Evolutionary conservation across 768 basidiomycete species (phyloP), one percentile per base, ranked within the genome.

Genomic region (Kwoniella newhampshirensis): DNA sequence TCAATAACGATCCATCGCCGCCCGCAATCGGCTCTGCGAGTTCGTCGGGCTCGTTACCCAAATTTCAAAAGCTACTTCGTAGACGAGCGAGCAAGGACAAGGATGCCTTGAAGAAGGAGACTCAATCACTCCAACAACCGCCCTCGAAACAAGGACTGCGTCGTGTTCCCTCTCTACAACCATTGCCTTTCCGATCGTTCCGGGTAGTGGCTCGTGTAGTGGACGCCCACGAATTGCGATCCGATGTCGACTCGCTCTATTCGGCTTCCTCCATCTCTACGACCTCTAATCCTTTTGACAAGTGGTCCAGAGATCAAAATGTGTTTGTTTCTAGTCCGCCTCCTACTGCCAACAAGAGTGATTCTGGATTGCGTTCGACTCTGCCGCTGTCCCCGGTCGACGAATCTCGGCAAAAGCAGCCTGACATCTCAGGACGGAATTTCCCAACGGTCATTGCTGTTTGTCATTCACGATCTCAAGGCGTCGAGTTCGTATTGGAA

Each of bases 401-500:
- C 51, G 15, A 32, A 32, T 32, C 32, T 32, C 7, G 13, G 13
- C 32, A 6, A 13, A 32, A 32, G 13, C 61, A 62, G 37, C 59
- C 50, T 18, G 44, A 42, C 5, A 81, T 88, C 41, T 86, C 85
- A 11, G 75, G 82, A 1, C 89, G 86, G 62, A 75, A 81, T 48
- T 81, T 84, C 27, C 75, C 78, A 0, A 88, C 88, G 3, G 76
- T 78, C 52, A 73, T 78, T 47, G 77, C 76, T 1, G 77, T 78
- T 9, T 78, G 77, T 58, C 77, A 78, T 57, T 77, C 76, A 11
- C 57, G 75, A 6, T 64, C 71, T 1, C 67, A 71, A 40, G 77
- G 77, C 6, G 82, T 93, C 48, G 85, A 89, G 73, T 89, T 93
- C 60, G 74, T 85, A n/a, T 82, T 86, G 0, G 86, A 93, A 46